These are phyloP conservation scores for Pelargonium myrrhifolium DNA, from an alignment of 441 rosid genomes.

Conservation along the genomic window DNA sequence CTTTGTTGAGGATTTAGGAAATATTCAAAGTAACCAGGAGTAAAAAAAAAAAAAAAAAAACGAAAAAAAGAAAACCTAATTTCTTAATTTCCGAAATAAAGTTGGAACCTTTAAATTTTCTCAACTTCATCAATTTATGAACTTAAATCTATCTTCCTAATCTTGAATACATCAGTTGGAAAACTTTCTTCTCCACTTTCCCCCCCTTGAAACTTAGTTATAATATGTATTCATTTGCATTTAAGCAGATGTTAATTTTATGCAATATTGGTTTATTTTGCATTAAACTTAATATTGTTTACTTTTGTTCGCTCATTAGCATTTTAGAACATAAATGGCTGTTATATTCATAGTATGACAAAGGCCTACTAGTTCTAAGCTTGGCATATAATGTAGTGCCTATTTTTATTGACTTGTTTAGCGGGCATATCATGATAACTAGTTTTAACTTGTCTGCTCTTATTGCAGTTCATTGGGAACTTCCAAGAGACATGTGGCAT, in stretches of 20 bases:
- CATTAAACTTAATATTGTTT: background rate
- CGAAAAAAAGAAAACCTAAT: too few relatives aligned
- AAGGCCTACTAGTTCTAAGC: background rate
- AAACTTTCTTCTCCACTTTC: too few relatives aligned
- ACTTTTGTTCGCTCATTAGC: too few relatives aligned
- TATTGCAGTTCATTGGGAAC: conserved; percentile 70
- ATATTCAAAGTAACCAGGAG: too few relatives aligned
- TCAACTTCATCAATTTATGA: too few relatives aligned
- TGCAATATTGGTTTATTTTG: background rate
- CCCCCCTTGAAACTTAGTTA: background rate
- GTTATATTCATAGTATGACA: background rate
- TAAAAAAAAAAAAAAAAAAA: too few relatives aligned
- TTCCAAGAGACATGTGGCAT: conserved; percentile 67
- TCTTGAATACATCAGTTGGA: too few relatives aligned
- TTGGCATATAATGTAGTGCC: background rate
- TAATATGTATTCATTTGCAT: background rate
- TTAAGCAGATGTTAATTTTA: background rate
- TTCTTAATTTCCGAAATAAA: too few relatives aligned
- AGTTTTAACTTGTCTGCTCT: conserved; percentile 8
- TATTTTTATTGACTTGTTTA: background rate
- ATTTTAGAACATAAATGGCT: too few relatives aligned
- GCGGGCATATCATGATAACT: background rate
- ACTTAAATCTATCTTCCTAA: too few relatives aligned
- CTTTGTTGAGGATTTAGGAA: too few relatives aligned
- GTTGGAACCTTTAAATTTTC: too few relatives aligned